Evolutionary conservation across 2,329 filamentous ascomycete species (phyloP), one percentile per base, ranked within the genome.

Genomic region (Pestalotiopsis sp.): DNA sequence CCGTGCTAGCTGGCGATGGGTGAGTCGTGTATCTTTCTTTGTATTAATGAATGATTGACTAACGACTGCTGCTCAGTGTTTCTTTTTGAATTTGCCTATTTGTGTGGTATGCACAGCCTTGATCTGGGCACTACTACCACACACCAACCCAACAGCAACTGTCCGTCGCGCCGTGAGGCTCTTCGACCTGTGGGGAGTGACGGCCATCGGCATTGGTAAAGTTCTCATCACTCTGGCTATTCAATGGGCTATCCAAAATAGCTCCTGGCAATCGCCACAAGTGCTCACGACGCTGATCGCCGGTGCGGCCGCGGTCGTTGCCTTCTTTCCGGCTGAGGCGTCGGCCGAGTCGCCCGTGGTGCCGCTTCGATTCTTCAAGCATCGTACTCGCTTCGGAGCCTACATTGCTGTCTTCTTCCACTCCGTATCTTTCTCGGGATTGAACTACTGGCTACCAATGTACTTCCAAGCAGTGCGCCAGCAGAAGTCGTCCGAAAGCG

Each of bases 391-490:
- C 11, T n/a, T 64, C 17, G 61, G 61, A 5, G 38, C 61, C 1
- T 64, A 64, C 25, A 57, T 65, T 3, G 41, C 64, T 17, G n/a
- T 49, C 20, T 65, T 65, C 3, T 66, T 66, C 6, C 64, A 66
- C 23, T 59, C 64, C 20, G 39, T 66, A 1, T 27, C 57, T 6
- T 59, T 45, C 17, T 45, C 57, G 9, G 55, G 64, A 3, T 13
- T 66, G 3, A 61, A 59, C 57, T 66, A 60, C 55, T 59, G 52
- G 52, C 31, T 66, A 3, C 55, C 64, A 7, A 36, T 59, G 52
- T 66, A 66, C 38, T 66, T 66, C 14, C 52, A 66, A 17, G 64
- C 52, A 11, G 64, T 66, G 1, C 55, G 52, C 25, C 63, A 58
- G 63, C 49, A 64, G 38, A 49, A 36, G 38, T 20, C 38, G 9